A percentile compares a stretch with the other conserved stretches of the same genome.
Conservation (phyloP, 2,329 filamentous ascomycete species). For the Sporothrix schenckii region DNA sequence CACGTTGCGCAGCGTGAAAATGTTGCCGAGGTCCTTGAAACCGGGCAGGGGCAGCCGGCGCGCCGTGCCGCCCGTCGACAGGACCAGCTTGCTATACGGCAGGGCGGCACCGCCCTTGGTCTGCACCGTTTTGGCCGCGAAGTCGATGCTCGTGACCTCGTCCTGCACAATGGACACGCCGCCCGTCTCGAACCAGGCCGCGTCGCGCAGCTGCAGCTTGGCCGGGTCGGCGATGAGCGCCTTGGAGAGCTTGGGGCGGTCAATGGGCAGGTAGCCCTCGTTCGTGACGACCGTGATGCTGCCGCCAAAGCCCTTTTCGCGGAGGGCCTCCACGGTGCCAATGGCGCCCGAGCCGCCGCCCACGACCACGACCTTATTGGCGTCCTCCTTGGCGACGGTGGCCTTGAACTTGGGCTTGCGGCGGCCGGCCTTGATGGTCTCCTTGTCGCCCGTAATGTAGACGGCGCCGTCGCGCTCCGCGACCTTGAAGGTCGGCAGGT, state of each 20-base stretch:
- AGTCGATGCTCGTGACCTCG: slow-evolving; percentile 75
- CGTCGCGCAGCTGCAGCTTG: slow-evolving; percentile 76
- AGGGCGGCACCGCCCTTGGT: slow-evolving; percentile 73
- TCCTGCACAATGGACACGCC: slow-evolving; percentile 61
- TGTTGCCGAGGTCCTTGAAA: slow-evolving; percentile 82
- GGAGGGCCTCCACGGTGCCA: slow-evolving; percentile 78
- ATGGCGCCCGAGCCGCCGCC: slow-evolving; percentile 85
- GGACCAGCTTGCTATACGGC: slow-evolving; percentile 82
- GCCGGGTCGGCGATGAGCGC: slow-evolving; percentile 78
- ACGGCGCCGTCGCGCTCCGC: slow-evolving; percentile 79
- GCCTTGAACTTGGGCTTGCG: slow-evolving; percentile 76
- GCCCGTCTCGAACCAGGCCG: slow-evolving; percentile 72
- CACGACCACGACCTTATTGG: slow-evolving; percentile 77
- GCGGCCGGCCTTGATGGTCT: slow-evolving; percentile 73
- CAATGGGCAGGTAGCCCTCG: slow-evolving; percentile 85
- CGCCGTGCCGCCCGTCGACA: slow-evolving; percentile 84
- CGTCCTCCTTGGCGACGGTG: slow-evolving; percentile 47
- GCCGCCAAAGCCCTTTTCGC: slow-evolving; percentile 78
- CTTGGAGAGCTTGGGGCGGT: slow-evolving; percentile 94
- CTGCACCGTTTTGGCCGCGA: slow-evolving; percentile 70
- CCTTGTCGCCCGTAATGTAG: slow-evolving; percentile 80
- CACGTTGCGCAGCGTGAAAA: slow-evolving; percentile 81
- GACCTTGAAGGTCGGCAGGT: slow-evolving; percentile 80
- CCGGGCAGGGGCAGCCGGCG: slow-evolving; percentile 76
- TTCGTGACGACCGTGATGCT: slow-evolving; percentile 79